Base-by-base conservation (phyloP, 73 alveolate genomes). In the Breviolum minutum region DNA sequence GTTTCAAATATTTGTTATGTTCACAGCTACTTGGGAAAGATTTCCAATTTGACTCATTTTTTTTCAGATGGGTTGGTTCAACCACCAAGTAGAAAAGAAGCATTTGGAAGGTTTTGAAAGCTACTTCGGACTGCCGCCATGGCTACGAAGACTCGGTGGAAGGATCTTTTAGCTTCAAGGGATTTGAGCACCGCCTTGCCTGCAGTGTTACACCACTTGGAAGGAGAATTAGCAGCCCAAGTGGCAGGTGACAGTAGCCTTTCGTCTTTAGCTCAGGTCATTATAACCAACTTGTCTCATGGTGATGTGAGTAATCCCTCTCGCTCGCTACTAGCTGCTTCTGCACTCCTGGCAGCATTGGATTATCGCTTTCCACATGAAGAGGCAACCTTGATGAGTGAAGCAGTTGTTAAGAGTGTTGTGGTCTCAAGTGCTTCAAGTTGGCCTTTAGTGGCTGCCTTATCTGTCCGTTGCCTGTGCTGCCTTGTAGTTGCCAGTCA, bases 331-430 rank as follows among this genome's bases (percentile, higher is more conserved):
- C 92, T 83, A 60, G 92, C 92, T 54, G 84, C 63, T n/a, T 88
- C 95, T 6, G 95, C 95, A 20, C 86, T 88, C 54, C 70, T 88
- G 48, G 95, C 95, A 24, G 95, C 95, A 6, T 84, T 88, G 85
- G 95, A 88, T 29, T 63, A 68, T 70, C 95, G 40, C 48, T 68
- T 40, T 88, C 95, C 81, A 7, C 26, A 7, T 27, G 95, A 87
- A 8, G 95, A 17, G 54, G 74, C 20, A 54, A 48, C 69, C 32
- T 40, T 80, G 27, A 68, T 30, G 62, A 80, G 68, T 40, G 88
- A 80, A 14, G 27, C 88, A 17, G 88, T 80, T 12, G 88, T 80
- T 5, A 80, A 80, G 19, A 20, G 88, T 80, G 88, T 80, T 60
- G 92, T 60, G 60, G 92, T 54, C 54, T 54, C 92, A 60, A 60